These are phyloP conservation scores for Astrothelium macrocarpum DNA, from an alignment of 495 filamentous ascomycete genomes.

Conservation along the genomic window DNA sequence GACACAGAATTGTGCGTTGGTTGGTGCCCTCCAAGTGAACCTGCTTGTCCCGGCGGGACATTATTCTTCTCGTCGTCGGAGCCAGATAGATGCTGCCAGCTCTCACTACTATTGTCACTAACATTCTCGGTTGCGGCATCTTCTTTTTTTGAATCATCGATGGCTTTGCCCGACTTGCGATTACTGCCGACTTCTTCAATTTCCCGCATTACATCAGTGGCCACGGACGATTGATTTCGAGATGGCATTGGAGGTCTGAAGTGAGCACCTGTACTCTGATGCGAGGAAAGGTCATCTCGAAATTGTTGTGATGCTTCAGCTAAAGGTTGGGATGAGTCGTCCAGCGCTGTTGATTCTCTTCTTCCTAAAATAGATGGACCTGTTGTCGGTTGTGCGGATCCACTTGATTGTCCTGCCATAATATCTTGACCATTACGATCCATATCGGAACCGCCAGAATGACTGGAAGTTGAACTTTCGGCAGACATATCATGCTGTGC, in stretches of 20 bases:
- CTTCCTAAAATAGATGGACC: background rate
- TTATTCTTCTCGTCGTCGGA: conserved; percentile 3
- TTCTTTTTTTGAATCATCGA: conserved; percentile 8
- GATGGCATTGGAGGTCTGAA: conserved; percentile 24
- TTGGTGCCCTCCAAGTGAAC: background rate
- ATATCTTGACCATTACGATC: background rate
- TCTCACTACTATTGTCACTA: conserved; percentile 15
- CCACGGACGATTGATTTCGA: conserved; percentile 24
- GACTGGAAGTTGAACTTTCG: background rate
- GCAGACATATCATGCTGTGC: background rate
- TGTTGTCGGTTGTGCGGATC: background rate
- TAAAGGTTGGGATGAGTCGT: background rate
- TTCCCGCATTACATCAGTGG: conserved; percentile 24
- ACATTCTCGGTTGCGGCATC: background rate
- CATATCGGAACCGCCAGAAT: too few species aligned
- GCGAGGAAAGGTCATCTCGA: background rate
- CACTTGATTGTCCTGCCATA: background rate
- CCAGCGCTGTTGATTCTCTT: background rate
- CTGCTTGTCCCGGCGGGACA: background rate
- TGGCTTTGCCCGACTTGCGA: background rate
- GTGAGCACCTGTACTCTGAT: background rate
- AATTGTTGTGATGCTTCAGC: background rate
- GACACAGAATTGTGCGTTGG: background rate
- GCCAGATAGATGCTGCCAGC: background rate
- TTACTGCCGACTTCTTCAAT: conserved; percentile 20